These are phyloP conservation scores for Pilaira anomala DNA, from an alignment of 192 early-diverging fungal species.

Conservation along the genomic window DNA sequence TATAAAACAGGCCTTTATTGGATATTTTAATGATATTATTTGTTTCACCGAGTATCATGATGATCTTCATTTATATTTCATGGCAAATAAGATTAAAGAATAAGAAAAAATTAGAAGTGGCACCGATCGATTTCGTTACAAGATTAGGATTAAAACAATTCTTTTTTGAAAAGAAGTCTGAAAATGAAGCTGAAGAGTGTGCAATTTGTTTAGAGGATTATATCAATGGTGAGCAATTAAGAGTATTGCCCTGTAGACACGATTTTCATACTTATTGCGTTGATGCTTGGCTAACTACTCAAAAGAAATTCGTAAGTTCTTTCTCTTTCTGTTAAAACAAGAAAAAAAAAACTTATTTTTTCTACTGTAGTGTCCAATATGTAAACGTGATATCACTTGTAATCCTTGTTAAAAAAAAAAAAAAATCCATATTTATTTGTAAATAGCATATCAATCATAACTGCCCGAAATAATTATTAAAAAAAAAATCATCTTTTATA, in stretches of 20 bases:
- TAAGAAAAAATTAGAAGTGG: conserved; percentile 65
- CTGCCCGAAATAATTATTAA: no score
- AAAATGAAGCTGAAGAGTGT: conserved; percentile 81
- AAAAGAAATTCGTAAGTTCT: conserved; percentile 81
- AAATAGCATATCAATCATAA: no score
- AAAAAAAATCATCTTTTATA: no score
- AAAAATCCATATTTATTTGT: no score
- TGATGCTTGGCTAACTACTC: conserved; percentile 87
- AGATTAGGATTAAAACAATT: conserved; percentile 70
- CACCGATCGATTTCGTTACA: conserved; percentile 66
- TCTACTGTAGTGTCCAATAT: conserved; percentile 33
- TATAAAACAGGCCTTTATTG: conserved; percentile 56
- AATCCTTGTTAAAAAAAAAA: no score
- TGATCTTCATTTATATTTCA: conserved; percentile 67
- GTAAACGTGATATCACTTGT: conserved; percentile 28
- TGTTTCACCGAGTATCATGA: conserved; percentile 71
- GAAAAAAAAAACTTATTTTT: no score
- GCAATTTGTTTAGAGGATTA: conserved; percentile 94
- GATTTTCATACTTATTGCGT: conserved; percentile 87
- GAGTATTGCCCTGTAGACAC: conserved; percentile 84
- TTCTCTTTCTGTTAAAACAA: no score
- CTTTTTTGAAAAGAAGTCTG: conserved; percentile 53
- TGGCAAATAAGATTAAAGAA: conserved; percentile 68
- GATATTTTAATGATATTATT: conserved; percentile 80
- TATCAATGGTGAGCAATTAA: conserved; percentile 69